A percentile compares a stretch with the other conserved stretches of the same genome.
These are phyloP conservation scores for Angomonas ambiguus DNA, from an alignment of 208 protist species.

Conservation along the genomic window DNA sequence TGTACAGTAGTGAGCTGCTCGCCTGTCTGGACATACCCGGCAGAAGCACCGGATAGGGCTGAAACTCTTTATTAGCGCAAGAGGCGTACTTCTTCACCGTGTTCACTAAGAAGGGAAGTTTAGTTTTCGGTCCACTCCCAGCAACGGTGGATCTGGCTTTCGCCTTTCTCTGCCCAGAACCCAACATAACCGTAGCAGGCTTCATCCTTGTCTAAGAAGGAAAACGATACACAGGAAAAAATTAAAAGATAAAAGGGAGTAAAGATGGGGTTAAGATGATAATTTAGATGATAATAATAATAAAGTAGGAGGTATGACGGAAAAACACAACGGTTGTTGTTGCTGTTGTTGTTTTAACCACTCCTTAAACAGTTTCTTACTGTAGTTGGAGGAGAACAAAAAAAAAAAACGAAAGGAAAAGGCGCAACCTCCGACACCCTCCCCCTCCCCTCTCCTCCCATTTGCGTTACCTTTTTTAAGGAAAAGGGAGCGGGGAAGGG, in stretches of 20 bases:
- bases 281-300: neutral
- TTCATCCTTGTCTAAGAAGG: neutral
- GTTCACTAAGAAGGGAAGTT: conserved; percentile 66
- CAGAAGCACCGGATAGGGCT: conserved; percentile 9
- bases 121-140: conserved; percentile 53
- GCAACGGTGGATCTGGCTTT: neutral
- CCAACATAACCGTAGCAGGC: neutral
- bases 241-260: conserved; percentile 1
- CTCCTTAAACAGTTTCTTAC: too few species aligned
- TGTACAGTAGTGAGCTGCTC: conserved; percentile 63
- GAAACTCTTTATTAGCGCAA: conserved; percentile 24
- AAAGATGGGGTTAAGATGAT: neutral
- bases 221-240: conserved; percentile 6
- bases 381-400: neutral
- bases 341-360: neutral
- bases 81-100: conserved; percentile 46
- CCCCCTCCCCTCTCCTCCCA: too few species aligned
- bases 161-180: neutral
- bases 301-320: too few species aligned
- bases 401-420: neutral
- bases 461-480: too few species aligned
- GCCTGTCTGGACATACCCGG: conserved; percentile 30
- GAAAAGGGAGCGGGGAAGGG: too few species aligned
- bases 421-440: too few species aligned
- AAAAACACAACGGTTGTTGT: neutral